phyloP scores from a whole-genome alignment of 2,329 filamentous ascomycete species.

The Alternaria rosae region DNA sequence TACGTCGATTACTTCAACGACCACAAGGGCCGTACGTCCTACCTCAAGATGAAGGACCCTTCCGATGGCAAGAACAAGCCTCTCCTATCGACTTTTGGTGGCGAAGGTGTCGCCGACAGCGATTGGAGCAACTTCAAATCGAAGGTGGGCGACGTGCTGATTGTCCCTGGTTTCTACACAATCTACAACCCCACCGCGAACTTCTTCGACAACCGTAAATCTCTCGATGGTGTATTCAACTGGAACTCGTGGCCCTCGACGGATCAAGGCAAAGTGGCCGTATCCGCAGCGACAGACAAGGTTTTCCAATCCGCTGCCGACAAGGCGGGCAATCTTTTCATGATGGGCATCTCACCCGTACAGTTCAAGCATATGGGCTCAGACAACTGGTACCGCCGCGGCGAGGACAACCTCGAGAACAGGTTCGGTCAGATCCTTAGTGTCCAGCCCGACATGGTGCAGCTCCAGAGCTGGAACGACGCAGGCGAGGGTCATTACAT shows the following conservation, averaged over 20 bases:
- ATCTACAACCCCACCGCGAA: constrained; percentile 19
- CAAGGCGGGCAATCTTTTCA: constrained; percentile 45
- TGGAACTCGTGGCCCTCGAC: constrained; percentile 50
- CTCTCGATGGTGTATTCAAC: constrained; percentile 48
- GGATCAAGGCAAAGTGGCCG: constrained; percentile 28
- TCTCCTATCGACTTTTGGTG: constrained; percentile 46
- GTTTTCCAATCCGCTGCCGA: constrained; percentile 40
- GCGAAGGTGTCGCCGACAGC: constrained; percentile 29
- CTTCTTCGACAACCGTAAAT: constrained; percentile 33
- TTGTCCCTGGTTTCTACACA: constrained; percentile 44
- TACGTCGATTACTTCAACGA: constrained; percentile 36
- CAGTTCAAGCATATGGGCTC: constrained; percentile 50
- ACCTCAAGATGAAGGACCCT: constrained; percentile 35
- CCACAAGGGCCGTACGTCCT: constrained; percentile 32
- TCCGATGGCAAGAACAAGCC: constrained; percentile 18
- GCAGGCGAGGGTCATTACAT: constrained; percentile 52
- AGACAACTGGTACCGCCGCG: constrained; percentile 50
- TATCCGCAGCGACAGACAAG: constrained; percentile 39
- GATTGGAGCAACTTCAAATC: constrained; percentile 32
- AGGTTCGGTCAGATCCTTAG: constrained; percentile 37
- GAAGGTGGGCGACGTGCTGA: constrained; percentile 36
- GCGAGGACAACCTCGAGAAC: constrained; percentile 48
- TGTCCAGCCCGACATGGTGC: constrained; percentile 49
- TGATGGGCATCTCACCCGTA: constrained; percentile 50
- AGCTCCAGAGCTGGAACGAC: constrained; percentile 55